These are phyloP conservation scores for Pestalotiopsis sp. DNA, from an alignment of 2,329 filamentous ascomycete species.

Conservation along the genomic window DNA sequence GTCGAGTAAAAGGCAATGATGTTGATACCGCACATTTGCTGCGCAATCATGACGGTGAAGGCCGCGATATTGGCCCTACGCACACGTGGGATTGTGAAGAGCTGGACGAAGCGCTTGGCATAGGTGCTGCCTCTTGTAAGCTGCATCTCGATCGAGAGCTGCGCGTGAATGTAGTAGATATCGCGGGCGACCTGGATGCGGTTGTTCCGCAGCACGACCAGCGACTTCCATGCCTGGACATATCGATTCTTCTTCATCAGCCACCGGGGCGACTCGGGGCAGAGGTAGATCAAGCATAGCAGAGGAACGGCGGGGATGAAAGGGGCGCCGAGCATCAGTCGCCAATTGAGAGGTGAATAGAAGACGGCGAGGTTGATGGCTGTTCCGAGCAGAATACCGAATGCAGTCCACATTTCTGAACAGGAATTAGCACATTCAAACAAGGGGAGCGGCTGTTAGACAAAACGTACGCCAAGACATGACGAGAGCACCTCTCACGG, in stretches of 20 bases:
- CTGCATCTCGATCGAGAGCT: constrained; percentile 62
- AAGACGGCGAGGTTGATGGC: constrained; percentile 59
- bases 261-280: constrained; percentile 68
- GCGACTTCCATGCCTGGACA: constrained; percentile 58
- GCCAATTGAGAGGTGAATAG: constrained; percentile 35
- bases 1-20: constrained; percentile 61
- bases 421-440: constrained; percentile 10
- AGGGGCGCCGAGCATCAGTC: constrained; percentile 52
- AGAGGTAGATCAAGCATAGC: constrained; percentile 63
- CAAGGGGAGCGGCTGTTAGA: not conserved
- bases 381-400: constrained; percentile 65
- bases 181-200: constrained; percentile 62
- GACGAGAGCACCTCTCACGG: constrained; percentile 73
- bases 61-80: constrained; percentile 76
- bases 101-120: constrained; percentile 61
- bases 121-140: constrained; percentile 57
- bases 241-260: constrained; percentile 69
- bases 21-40: constrained; percentile 63
- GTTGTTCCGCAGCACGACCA: constrained; percentile 54
- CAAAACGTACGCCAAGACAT: constrained; percentile 69
- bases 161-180: constrained; percentile 65
- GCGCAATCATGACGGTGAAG: constrained; percentile 78
- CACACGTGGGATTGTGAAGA: constrained; percentile 71
- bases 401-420: constrained; percentile 61
- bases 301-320: constrained; percentile 64